phyloP scores from a whole-genome alignment of 306 rosid genomes.

The Herpetospermum pedunculosum region DNA sequence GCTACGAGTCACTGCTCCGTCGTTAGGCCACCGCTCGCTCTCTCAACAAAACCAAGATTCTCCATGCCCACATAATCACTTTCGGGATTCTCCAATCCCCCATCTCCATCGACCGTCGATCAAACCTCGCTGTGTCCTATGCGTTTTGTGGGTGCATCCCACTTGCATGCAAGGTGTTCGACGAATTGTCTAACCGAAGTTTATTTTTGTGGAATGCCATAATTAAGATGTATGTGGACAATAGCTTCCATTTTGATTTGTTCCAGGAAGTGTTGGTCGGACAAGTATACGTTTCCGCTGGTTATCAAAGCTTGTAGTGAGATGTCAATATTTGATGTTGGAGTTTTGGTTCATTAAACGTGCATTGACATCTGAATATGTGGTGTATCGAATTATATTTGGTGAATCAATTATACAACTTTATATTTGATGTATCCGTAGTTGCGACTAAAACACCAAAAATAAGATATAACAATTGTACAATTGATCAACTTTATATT shows the following conservation, averaged over 20 bases:
- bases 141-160: constrained; percentile 39
- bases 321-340: constrained; percentile 30
- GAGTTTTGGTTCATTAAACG: constrained; percentile 52
- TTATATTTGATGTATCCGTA: too few species aligned
- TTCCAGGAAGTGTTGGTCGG: constrained; percentile 31
- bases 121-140: constrained; percentile 38
- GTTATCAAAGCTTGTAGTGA: constrained; percentile 69
- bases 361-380: constrained; percentile 31
- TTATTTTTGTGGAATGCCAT: constrained; percentile 40
- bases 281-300: constrained; percentile 49
- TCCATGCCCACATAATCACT: constrained; percentile 49
- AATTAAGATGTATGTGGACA: constrained; percentile 41
- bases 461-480: too few species aligned
- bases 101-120: constrained; percentile 16
- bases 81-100: constrained; percentile 27
- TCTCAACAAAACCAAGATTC: constrained; percentile 33
- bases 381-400: too few species aligned
- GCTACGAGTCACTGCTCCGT: constrained; percentile 25
- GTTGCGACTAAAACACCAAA: too few species aligned
- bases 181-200: constrained; percentile 29
- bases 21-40: constrained; percentile 36
- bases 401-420: too few species aligned
- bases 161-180: constrained; percentile 55
- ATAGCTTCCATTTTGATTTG: constrained; percentile 25
- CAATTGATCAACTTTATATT: too few species aligned